These are phyloP conservation scores for Colletotrichum kahawae DNA, from an alignment of 2,329 filamentous ascomycete species.

Conservation along the genomic window DNA sequence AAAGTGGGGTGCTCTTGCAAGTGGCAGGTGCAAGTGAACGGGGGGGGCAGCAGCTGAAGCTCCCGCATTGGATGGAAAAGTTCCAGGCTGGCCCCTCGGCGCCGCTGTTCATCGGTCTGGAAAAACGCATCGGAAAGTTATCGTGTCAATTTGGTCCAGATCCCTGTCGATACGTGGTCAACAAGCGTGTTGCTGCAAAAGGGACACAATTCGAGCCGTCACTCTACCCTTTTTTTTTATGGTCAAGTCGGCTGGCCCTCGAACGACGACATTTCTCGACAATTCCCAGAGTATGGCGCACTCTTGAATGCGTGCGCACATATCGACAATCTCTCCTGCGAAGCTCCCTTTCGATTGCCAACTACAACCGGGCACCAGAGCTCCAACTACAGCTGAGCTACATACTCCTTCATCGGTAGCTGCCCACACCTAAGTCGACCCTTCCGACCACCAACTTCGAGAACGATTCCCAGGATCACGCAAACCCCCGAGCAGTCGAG, in stretches of 20 bases:
- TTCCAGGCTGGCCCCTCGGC: neutral
- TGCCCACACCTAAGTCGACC: constrained; percentile 6
- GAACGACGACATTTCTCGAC: neutral
- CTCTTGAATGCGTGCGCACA: constrained; percentile 13
- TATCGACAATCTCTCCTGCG: neutral
- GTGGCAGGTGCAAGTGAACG: neutral
- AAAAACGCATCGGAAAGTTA: constrained; percentile 25
- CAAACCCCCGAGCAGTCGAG: neutral
- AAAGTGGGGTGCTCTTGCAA: neutral
- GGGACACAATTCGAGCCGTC: constrained; percentile 18
- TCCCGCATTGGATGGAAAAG: neutral
- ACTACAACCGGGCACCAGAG: constrained; percentile 2
- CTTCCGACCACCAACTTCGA: neutral
- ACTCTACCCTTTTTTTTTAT: neutral
- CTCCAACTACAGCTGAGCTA: neutral
- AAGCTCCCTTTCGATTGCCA: neutral
- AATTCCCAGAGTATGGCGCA: constrained; percentile 10
- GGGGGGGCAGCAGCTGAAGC: neutral
- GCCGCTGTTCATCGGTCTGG: neutral
- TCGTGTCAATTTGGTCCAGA: constrained; percentile 24
- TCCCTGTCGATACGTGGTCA: constrained; percentile 17
- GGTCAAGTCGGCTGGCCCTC: neutral
- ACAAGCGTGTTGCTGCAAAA: constrained; percentile 3
- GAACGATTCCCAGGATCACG: neutral
- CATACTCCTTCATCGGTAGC: neutral